Evolutionary conservation across 208 protist genomes (phyloP), one percentile per base, ranked within the genome.

Genomic region (Trypanosoma scelopori): DNA sequence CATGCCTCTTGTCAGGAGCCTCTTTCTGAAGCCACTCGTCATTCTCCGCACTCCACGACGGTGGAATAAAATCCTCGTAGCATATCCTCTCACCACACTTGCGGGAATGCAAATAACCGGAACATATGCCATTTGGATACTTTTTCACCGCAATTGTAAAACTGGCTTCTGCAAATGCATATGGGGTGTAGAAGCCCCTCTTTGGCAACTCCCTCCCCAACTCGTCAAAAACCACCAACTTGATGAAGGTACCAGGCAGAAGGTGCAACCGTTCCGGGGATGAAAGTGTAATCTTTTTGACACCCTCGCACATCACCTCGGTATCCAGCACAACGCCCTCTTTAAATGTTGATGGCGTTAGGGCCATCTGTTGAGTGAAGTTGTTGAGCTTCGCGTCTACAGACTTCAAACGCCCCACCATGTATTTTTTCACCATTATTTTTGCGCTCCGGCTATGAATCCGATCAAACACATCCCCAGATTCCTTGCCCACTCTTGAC

Each of bases 401-500:
- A 15, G 62, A 39, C 20, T 30, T 2, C 13, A 75, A 30, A 18
- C 55, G 69, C 1, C 81, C 87, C 35, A 93, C 50, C 47, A 71
- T 78, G 60, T 78, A 89, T 18, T 74, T 32, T 50, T 68, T 48
- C 7, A 79, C 65, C 64, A 65, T 65, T 43, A 64, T 51, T 58
- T 74, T 81, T 1, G 82, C 81, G 1, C 51, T 71, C 12, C 49
- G 45, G 30, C 88, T 78, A 64, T 94, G 88, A 45, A 94, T 87
- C 3, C 84, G 79, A 63, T 84, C 80, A 57, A 94, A 94, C 5
- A 61, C 39, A 1, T 83, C 76, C 3, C 87, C 87, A 39, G 78
- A 84, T 55, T 92, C 86, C 53, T 76, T 76, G 16, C 82, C 86
- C 41, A 47, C 18, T 51, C 27, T 52, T 13, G 35, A 51, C 42